These are phyloP conservation scores for Candida chilensis DNA, from an alignment of 805 yeast genomes.

Conservation along the genomic window DNA sequence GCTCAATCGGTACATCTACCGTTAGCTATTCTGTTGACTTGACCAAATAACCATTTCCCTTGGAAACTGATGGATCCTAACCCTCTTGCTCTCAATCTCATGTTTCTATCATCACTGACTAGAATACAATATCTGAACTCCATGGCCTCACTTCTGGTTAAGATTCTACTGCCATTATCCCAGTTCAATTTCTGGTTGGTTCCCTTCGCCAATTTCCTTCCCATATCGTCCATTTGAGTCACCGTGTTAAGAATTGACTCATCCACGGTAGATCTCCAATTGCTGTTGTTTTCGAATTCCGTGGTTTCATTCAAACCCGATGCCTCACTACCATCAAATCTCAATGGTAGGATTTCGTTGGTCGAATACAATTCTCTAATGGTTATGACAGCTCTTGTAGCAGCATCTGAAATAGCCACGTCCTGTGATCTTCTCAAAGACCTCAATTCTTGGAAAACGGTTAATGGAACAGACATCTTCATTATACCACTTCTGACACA, in stretches of 20 bases:
- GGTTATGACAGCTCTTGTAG: slow-evolving; percentile 71
- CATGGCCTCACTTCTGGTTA: slow-evolving; percentile 23
- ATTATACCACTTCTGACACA: slow-evolving; percentile 53
- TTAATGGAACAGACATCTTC: slow-evolving; percentile 57
- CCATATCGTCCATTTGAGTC: slow-evolving; percentile 16
- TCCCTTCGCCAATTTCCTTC: slow-evolving; percentile 15
- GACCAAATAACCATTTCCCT: slow-evolving; percentile 52
- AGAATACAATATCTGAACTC: slow-evolving; percentile 49
- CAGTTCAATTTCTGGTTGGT: slow-evolving; percentile 8
- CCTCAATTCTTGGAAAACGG: slow-evolving; percentile 71
- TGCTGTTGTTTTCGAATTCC: slow-evolving; percentile 65
- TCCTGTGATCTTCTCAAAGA: slow-evolving; percentile 65
- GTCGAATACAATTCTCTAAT: slow-evolving; percentile 57
- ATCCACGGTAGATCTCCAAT: slow-evolving; percentile 68
- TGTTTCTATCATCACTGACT: slow-evolving; percentile 66
- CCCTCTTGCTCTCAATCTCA: slow-evolving; percentile 57
- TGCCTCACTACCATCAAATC: slow-evolving; percentile 65
- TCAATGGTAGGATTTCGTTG: slow-evolving; percentile 44
- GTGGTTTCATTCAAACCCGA: slow-evolving; percentile 61
- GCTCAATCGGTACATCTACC: slow-evolving; percentile 42
- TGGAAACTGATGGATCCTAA: slow-evolving; percentile 46
- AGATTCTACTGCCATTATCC: slow-evolving; percentile 13
- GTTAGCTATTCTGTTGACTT: slow-evolving; percentile 34
- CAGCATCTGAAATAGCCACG: slow-evolving; percentile 68
- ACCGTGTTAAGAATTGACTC: slow-evolving; percentile 51